A percentile compares a stretch with the other conserved stretches of the same genome.
phyloP scores from a whole-genome alignment of 148 eudicot genomes.

The Cornus florida region DNA sequence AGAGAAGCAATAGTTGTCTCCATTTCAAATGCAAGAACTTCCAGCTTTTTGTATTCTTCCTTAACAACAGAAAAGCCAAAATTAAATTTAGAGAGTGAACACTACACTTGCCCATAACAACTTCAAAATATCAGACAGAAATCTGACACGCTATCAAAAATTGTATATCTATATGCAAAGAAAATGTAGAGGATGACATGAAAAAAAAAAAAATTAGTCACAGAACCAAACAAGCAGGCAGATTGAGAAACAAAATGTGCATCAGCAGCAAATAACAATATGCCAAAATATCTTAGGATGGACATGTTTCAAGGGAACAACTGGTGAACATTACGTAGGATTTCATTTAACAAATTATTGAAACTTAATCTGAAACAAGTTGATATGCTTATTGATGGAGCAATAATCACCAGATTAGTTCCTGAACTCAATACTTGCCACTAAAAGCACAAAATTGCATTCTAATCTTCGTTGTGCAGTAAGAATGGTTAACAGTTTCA shows the following conservation, averaged over 20 bases:
- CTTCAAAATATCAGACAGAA: background rate
- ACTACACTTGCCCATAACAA: background rate
- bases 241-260: background rate
- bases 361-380: background rate
- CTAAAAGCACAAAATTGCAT: too few species aligned
- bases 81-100: background rate
- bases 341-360: too few species aligned
- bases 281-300: background rate
- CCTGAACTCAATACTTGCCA: too few species aligned
- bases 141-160: background rate
- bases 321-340: background rate
- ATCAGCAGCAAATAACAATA: background rate
- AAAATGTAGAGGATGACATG: background rate
- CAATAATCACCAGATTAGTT: too few species aligned
- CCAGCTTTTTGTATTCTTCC: constrained; percentile 85
- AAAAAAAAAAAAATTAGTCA: background rate
- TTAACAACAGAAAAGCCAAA: constrained; percentile 24
- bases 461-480: background rate
- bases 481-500: background rate
- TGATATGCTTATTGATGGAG: background rate
- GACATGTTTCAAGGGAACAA: background rate
- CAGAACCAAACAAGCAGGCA: background rate
- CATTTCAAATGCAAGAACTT: constrained; percentile 97
- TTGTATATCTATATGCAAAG: background rate
- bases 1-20: constrained; percentile 88